Conservation (phyloP, 441 rosid genomes). For the Pelargonium citronellum region DNA sequence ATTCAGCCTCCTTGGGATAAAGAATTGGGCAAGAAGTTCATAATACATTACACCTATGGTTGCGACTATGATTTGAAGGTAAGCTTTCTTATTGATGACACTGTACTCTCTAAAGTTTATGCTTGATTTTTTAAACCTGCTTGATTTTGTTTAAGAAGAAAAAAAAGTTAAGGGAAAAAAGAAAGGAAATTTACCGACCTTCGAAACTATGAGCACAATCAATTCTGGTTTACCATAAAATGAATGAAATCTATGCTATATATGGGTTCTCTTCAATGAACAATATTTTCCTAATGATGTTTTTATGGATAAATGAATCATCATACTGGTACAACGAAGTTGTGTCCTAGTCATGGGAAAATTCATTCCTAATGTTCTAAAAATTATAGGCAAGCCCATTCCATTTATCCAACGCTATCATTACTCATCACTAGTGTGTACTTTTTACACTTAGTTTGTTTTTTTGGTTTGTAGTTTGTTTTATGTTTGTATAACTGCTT, state of each 20-base stretch:
- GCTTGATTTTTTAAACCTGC: too few species aligned
- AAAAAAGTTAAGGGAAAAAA: background rate
- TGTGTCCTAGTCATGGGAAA: background rate
- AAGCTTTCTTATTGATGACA: constrained; percentile 10
- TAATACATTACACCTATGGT: constrained; percentile 90
- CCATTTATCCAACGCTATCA: background rate
- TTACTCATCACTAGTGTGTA: background rate
- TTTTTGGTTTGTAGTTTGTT: too few species aligned
- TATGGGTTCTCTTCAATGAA: background rate
- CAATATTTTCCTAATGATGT: background rate
- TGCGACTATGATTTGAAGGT: constrained; percentile 91
- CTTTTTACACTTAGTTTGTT: too few species aligned
- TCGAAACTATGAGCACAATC: background rate
- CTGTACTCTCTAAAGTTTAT: background rate
- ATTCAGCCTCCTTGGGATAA: constrained; percentile 96
- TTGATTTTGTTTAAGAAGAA: background rate
- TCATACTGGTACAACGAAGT: background rate
- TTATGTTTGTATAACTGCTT: too few species aligned
- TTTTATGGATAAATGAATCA: background rate
- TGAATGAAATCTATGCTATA: too few species aligned
- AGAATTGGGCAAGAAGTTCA: constrained; percentile 66
- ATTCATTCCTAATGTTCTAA: background rate
- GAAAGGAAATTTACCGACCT: background rate
- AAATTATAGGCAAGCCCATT: background rate
- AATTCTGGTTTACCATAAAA: background rate